phyloP scores from a whole-genome alignment of 495 filamentous ascomycete species.

The Achaetomiella virescens region DNA sequence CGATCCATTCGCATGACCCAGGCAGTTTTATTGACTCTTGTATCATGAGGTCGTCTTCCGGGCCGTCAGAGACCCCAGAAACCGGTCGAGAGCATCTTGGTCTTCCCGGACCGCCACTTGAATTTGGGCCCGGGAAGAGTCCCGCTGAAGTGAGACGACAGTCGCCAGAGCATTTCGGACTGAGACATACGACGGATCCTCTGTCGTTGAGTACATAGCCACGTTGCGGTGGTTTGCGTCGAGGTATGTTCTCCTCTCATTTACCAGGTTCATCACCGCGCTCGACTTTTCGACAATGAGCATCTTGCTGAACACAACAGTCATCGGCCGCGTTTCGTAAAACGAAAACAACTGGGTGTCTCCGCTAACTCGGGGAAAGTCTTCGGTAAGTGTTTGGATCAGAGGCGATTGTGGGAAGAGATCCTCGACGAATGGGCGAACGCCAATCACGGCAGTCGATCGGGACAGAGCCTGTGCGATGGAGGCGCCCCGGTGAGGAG shows the following conservation, averaged over 20 bases:
- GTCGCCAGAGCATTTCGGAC: slow-evolving; percentile 5
- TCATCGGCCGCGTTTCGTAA: slow-evolving; percentile 7
- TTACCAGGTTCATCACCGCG: slow-evolving; percentile 16
- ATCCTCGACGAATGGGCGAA: slow-evolving; percentile 15
- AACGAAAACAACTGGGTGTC: slow-evolving; percentile 8
- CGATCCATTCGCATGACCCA: slow-evolving; percentile 3
- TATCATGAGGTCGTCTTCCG: slow-evolving; percentile 1
- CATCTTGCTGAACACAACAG: neutral
- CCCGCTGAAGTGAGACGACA: neutral
- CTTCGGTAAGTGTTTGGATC: slow-evolving; percentile 1
- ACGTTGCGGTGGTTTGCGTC: slow-evolving; percentile 19
- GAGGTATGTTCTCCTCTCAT: slow-evolving; percentile 10
- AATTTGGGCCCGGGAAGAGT: neutral
- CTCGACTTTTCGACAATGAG: slow-evolving; percentile 17
- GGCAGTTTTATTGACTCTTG: neutral
- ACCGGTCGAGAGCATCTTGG: neutral
- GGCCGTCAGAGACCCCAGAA: neutral
- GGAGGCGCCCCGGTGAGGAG: slow-evolving; percentile 45
- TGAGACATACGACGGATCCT: slow-evolving; percentile 10
- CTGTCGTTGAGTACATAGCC: slow-evolving; percentile 7
- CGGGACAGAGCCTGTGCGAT: slow-evolving; percentile 31
- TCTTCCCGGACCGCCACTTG: neutral
- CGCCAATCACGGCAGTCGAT: neutral
- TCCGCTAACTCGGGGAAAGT: neutral
- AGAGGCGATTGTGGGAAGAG: slow-evolving; percentile 7